These are phyloP conservation scores for Solanum paucissectum DNA, from an alignment of 257 asterid species.

Conservation along the genomic window DNA sequence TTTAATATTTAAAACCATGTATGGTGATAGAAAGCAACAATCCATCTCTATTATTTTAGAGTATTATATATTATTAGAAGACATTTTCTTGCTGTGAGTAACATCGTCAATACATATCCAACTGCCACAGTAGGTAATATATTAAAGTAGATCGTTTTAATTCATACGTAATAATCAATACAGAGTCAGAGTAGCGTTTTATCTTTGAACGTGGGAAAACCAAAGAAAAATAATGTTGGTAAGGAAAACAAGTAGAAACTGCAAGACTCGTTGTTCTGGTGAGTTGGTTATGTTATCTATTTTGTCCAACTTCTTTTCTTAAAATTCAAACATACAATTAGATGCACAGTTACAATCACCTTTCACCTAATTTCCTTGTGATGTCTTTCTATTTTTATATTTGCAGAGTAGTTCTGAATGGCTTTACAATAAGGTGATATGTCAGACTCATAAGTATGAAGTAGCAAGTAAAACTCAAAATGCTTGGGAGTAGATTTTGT, in stretches of 20 bases:
- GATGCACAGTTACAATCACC: conserved; percentile 47
- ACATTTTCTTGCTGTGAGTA: neutral
- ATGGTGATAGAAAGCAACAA: neutral
- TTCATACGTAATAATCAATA: neutral
- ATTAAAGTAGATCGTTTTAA: neutral
- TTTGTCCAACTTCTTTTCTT: conserved; percentile 20
- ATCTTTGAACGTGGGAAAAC: neutral
- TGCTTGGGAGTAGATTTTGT: neutral
- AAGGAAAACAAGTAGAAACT: conserved; percentile 23
- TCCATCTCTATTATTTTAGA: neutral
- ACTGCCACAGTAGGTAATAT: neutral
- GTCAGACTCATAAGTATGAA: neutral
- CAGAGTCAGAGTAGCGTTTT: neutral
- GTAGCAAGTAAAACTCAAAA: neutral
- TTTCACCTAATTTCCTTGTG: conserved; percentile 19
- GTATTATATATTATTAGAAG: neutral
- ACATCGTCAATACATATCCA: neutral
- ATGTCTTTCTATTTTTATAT: neutral
- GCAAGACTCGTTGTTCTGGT: conserved; percentile 2
- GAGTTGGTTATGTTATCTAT: conserved; percentile 10
- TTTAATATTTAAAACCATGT: neutral
- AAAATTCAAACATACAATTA: conserved; percentile 6
- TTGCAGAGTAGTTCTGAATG: neutral
- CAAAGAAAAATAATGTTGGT: conserved; percentile 10
- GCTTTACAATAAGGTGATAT: neutral